phyloP scores from a whole-genome alignment of 1,284 basidiomycete species.

The Jaminaea rosea region DNA sequence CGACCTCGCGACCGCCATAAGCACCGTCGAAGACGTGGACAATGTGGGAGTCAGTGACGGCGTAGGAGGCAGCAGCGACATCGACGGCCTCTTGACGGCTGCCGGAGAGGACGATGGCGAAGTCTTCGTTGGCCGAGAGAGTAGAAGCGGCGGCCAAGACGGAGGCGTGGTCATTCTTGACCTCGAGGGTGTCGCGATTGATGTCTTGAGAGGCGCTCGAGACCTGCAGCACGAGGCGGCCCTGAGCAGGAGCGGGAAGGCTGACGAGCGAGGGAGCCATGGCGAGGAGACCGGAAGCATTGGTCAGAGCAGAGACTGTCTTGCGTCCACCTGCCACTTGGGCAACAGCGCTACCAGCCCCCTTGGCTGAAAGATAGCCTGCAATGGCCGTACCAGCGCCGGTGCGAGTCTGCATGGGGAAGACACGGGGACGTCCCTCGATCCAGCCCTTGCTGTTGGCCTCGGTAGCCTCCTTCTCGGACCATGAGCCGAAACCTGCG shows the following conservation, averaged over 20 bases:
- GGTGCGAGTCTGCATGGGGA: slow-evolving; percentile 49
- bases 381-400: slow-evolving; percentile 55
- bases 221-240: slow-evolving; percentile 42
- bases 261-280: slow-evolving; percentile 41
- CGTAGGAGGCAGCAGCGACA: slow-evolving; percentile 38
- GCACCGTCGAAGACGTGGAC: slow-evolving; percentile 46
- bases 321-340: slow-evolving; percentile 14
- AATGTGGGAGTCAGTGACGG: slow-evolving; percentile 22
- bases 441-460: slow-evolving; percentile 20
- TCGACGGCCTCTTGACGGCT: slow-evolving; percentile 39
- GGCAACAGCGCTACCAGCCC: slow-evolving; percentile 14
- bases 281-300: slow-evolving; percentile 36
- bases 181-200: slow-evolving; percentile 18
- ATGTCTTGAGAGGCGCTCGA: slow-evolving; percentile 36
- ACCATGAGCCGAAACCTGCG: slow-evolving; percentile 36
- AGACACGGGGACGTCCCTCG: slow-evolving; percentile 30
- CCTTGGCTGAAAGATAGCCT: slow-evolving; percentile 35
- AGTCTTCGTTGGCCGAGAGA: slow-evolving; percentile 12
- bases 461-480: slow-evolving; percentile 28
- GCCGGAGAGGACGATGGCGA: slow-evolving; percentile 39
- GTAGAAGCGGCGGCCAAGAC: slow-evolving; percentile 30
- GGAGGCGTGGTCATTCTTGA: slow-evolving; percentile 44
- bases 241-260: slow-evolving; percentile 15
- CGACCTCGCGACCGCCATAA: slow-evolving; percentile 35
- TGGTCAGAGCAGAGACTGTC: slow-evolving; percentile 40